Base-by-base conservation (phyloP, 805 yeast species). In the Saturnispora gosingensis region DNA sequence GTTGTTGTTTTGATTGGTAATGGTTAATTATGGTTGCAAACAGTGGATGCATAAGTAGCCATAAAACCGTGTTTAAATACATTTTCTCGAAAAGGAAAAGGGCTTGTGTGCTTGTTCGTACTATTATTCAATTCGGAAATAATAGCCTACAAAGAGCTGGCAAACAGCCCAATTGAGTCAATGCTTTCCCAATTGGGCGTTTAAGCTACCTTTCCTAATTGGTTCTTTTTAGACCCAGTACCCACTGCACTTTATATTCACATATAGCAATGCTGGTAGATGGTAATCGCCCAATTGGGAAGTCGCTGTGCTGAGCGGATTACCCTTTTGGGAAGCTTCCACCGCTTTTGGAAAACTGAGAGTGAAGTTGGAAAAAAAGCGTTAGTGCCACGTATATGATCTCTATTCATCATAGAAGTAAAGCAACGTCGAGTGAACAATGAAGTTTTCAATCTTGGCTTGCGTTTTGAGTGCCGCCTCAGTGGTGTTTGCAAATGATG, bases 401-500 rank as follows among this genome's bases (percentile, higher is more conserved):
- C 46, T 45, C 38, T 25, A 45, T 38, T 38, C 22, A 9, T 38
- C 18, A 38, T 20, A 16, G 10, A 18, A 18, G 22, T 13, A 20
- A 18, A 38, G 42, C 42, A 38, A 16, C 6, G 34, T 38, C 11
- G 22, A 38, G 20, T 18, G 22, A 9, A 32, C 16, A 32, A 53
- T 53, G 56, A 53, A 50, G 40, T 43, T 53, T 20, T 50, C 56
- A 7, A 18, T 45, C 7, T 25, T 53, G 6, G 16, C 50, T 3
- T 38, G 53, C 15, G 3, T 51, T 11, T 43, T 52, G n/a, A 44
- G 52, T 2, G 28, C 53, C 13, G 25, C 55, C 5, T 16, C 42
- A 13, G 45, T 53, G 3, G 54, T 56, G n/a, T 47, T 56, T n/a
- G 61, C 58, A 9, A 49, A 43, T 4, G 50, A 30, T 8, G 28